Evolutionary conservation across 2,329 filamentous ascomycete genomes (phyloP), one percentile per base, ranked within the genome.

Genomic region (Cladophialophora exuberans): DNA sequence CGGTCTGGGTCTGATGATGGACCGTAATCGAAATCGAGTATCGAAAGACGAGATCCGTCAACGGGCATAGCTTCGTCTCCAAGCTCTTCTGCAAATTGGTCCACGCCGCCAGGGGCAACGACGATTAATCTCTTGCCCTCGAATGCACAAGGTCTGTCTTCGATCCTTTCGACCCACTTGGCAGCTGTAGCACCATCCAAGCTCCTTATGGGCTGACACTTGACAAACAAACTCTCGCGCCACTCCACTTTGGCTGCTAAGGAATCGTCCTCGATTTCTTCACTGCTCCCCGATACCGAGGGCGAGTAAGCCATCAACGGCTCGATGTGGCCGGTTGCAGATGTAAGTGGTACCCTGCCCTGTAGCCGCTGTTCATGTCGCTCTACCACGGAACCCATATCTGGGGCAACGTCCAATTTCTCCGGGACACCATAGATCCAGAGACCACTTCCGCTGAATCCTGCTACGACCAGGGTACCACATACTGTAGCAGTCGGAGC

Each of bases 341-440:
- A 61, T 18, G 62, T 64, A 2, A 65, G 42, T 18, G 56, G 39
- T 10, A 57, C 35, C n/a, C 54, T 30, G 2, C 49, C 48, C 38
- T 57, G 57, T 20, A 61, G 20, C 5, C 62, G 50, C 28, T 61
- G 48, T 47, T 66, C 64, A 38, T 65, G 53, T 38, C 58, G 51
- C 54, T 65, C 64, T 2, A 66, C 53, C 4, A 66, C 63, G 13
- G 61, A 58, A 31, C 64, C 60, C 64, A 66, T 65, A 36, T 66
- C 64, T 5, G 68, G 66, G 41, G 69, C 65, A 18, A 84, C 80
- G 66, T 89, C 87, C 17, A 91, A 73, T 63, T 88, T 84, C 64
- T 87, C 84, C 1, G 89, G 89, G 23, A 93, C 75, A 22, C 89
- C 89, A 69, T 93, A 93, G 2, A 93, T 71, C 87, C 88, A 93